Base-by-base conservation (phyloP, 2,329 filamentous ascomycete genomes). In the Aureobasidium lini region DNA sequence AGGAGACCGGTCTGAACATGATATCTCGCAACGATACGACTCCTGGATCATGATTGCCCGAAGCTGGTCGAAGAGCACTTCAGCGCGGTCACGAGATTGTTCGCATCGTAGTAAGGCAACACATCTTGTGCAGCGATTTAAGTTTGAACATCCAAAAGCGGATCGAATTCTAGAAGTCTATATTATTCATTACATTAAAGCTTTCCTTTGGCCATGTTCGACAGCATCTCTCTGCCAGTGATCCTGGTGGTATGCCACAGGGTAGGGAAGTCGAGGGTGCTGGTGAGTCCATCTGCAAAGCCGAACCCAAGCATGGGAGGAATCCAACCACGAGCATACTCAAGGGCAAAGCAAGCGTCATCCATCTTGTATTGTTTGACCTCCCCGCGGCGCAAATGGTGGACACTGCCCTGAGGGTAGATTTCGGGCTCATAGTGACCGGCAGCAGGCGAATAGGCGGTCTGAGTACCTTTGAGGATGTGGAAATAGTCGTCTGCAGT, bases 401-500 rank as follows among this genome's bases (percentile, higher is more conserved):
- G 87, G 64, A 90, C 81, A 66, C 75, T 80, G 39, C 89, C 89
- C 58, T 82, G 74, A 0, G 82, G 79, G 76, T 90, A 93, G 63
- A 88, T 75, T 74, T 90, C 87, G 36, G 85, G 77, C 71, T 82
- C 79, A 73, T 84, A 89, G 64, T 78, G 71, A 64, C 87, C 87
- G 2, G 43, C 54, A 10, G 54, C 54, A 2, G 86, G 83, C 4
- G 83, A 80, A 78, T 90, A 92, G 64, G 90, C 88, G 67, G 84
- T 79, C 75, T 95, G 86, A 67, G 85, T 84, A 67, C 91, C 91
- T 36, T 79, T 79, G 34, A 96, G 80, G 79, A 96, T 95, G 79
- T 92, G 84, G 81, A 96, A 96, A 80, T 94, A 96, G 79, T 96
- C 91, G 75, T 95, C 89, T 15, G 90, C 90, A 11, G 90, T 93